Evolutionary conservation across 2,329 filamentous ascomycete genomes (phyloP), one percentile per base, ranked within the genome.

Genomic region (Calonectria ilicicola): DNA sequence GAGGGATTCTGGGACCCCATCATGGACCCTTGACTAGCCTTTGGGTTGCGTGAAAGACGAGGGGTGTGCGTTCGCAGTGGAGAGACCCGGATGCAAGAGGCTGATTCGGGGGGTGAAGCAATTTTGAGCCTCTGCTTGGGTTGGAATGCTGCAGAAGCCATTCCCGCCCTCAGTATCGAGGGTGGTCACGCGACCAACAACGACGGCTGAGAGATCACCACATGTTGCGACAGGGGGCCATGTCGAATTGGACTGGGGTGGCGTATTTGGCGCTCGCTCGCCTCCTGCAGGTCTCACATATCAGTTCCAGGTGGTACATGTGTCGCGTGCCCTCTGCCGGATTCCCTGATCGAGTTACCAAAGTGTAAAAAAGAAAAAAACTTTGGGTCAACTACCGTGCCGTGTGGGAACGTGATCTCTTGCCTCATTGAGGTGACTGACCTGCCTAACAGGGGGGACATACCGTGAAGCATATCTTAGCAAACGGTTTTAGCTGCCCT

Each of bases 41-140:
- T 51, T 32, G 35, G 56, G 46, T 40, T 56, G 35, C 56, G 46
- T 47, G 26, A 44, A 63, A 23, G n/a, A 27, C 38, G 14, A 27
- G 44, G 23, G n/a, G 44, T 68, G 60, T 47, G 32, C 21, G 17
- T 49, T 53, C 49, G 23, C 21, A 29, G 49, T 32, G 62, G 62
- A 46, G 42, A 38, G 56, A 32, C 47, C 69, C 32, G 49, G 56
- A 62, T 64, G 69, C 69, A 67, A 15, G 21, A 58, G 38, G 46
- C 63, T 67, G 56, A 19, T 71, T 67, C 42, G 46, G 69, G 69
- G 56, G 64, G 64, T 46, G 56, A 35, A 35, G 46, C 62, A 56
- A 64, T 67, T 64, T 63, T 63, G 69, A 66, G 69, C 46, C 51
- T 67, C 44, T 44, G 53, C 63, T 21, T 23, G 53, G 32, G 32